Percentiles rank a stretch among this genome's conserved stretches.
phyloP scores from a whole-genome alignment of 805 yeast genomes.

The Saturnispora sekii region DNA sequence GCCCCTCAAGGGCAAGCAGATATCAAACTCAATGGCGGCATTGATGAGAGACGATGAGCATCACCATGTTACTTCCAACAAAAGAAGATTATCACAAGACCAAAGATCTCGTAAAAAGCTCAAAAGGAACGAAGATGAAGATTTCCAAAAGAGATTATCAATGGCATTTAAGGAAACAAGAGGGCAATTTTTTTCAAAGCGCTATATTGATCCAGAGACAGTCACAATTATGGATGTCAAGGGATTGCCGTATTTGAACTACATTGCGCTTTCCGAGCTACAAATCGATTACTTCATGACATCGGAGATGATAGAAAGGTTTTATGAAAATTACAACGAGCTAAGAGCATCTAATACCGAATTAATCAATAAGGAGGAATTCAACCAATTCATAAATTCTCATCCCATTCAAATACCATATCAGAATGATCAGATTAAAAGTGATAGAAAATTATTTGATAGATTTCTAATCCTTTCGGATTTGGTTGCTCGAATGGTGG shows the following conservation, averaged over 20 bases:
- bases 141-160: slow-evolving; percentile 2
- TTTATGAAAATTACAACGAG: background rate
- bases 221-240: slow-evolving; percentile 4
- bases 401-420: slow-evolving; percentile 10
- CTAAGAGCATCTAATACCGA: background rate
- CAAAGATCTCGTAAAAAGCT: background rate
- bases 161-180: background rate
- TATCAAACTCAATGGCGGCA: background rate
- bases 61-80: slow-evolving; percentile 10
- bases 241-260: background rate
- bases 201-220: slow-evolving; percentile 9
- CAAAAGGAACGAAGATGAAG: background rate
- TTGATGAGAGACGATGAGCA: slow-evolving; percentile 8
- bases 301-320: slow-evolving; percentile 5
- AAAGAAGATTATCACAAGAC: slow-evolving; percentile 4
- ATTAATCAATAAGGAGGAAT: slow-evolving; percentile 2
- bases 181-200: background rate
- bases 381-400: slow-evolving; percentile 7
- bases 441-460: slow-evolving; percentile 7
- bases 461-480: slow-evolving; percentile 12
- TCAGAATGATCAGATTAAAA: no score
- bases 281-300: slow-evolving; percentile 10
- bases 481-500: slow-evolving; percentile 6
- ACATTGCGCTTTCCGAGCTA: background rate
- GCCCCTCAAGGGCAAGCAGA: slow-evolving; percentile 1